phyloP scores from a whole-genome alignment of 129 eudicot genomes.

The Daucus carota region DH1_v3.0 NC_030383.2:58204001-58204500 shows the following conservation, averaged over 20 bases:
- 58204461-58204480: not conserved
- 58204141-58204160: conserved; percentile 11
- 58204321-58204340: not conserved
- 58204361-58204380: not conserved
- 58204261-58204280: not conserved
- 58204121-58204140: conserved; percentile 98
- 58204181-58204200: not conserved
- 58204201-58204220: not conserved
- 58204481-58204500: not conserved
- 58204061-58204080: conserved; percentile 93
- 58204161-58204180: too few species aligned
- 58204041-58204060: conserved; percentile 82
- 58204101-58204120: conserved; percentile 78
- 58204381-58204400: not conserved
- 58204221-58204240: not conserved
- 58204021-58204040: conserved; percentile 82
- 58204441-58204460: not conserved
- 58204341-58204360: not conserved
- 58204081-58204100: conserved; percentile 87
- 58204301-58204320: not conserved
- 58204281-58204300: not conserved
- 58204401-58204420: not conserved
- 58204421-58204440: not conserved
- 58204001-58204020: conserved; percentile 94
- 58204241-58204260: not conserved